phyloP scores from a whole-genome alignment of 257 asterid genomes.

The Striga asiatica region DNA sequence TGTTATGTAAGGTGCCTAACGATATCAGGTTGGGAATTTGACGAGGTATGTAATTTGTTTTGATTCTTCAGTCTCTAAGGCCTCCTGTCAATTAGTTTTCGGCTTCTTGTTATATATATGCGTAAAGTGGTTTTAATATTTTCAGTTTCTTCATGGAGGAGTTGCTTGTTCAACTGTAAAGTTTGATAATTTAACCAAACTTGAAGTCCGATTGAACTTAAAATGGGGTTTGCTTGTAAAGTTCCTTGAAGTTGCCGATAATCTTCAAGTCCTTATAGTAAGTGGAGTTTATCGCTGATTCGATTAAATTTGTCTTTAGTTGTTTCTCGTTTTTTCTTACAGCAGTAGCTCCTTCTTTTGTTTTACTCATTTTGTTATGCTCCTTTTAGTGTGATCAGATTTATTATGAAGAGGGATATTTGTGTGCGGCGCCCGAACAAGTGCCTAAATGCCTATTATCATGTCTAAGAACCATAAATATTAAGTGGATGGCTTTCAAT shows the following conservation, averaged over 20 bases:
- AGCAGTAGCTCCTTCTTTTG: not conserved
- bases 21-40: not conserved
- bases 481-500: not conserved
- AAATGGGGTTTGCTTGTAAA: not conserved
- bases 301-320: not conserved
- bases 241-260: slow-evolving; percentile 1
- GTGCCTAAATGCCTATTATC: not conserved
- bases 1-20: not conserved
- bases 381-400: not conserved
- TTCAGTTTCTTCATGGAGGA: not conserved
- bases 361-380: not conserved
- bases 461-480: not conserved
- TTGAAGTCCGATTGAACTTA: not conserved
- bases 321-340: not conserved
- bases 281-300: not conserved
- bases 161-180: not conserved
- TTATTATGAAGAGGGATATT: not conserved
- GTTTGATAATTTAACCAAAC: no score
- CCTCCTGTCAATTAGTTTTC: not conserved
- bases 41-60: not conserved
- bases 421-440: not conserved
- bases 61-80: not conserved
- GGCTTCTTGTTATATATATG: not conserved
- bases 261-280: not conserved
- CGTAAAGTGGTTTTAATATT: not conserved